Base-by-base conservation (phyloP, 1,139 yeast genomes). In the Geotrichum reessii region DNA sequence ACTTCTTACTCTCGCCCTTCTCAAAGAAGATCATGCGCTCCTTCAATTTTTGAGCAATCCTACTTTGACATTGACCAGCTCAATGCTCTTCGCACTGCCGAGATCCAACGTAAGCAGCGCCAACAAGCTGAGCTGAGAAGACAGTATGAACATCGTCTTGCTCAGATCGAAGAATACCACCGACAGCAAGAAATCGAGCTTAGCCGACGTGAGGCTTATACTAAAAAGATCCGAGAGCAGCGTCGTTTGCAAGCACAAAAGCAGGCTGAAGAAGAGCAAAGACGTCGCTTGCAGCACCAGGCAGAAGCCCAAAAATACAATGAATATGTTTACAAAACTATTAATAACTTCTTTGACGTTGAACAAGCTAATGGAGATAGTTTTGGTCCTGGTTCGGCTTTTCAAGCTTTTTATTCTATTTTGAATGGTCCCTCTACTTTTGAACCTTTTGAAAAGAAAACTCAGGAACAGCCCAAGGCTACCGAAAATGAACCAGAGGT, bases 71-170 rank as follows among this genome's bases (percentile, higher is more conserved):
- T 37, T 14, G 46, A 52, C 28, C 55, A 52, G 24, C 44, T 52
- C 14, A 47, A 31, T 9, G 55, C 55, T 5, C 42, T 52, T 4
- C 33, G 50, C n/a, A 25, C 50, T 3, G 50, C 50, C 31, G 55
- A 52, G 24, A 24, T 37, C 8, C 50, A 46, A 1, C 50, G 55
- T 27, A 49, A 33, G 19, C 50, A 52, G 46, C 33, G 49, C 5
- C 33, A 52, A 11, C 37, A 52, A 22, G 50, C 50, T 22, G 52
- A 47, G 27, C 42, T 53, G 19, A 50, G 50, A 33, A 42, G 56
- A 21, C 56, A 53, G 48, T 47, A 53, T 25, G 52, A 47, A 22
- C 50, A 11, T 8, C 50, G 55, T 8, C 46, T 52, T 14, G 55
- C 55, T 46, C 50, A 44, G 14, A 27, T 52, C 14, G 50, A 52